Evolutionary conservation across 2,329 filamentous ascomycete genomes (phyloP).

Genomic region (Apiospora kogelbergensis): DNA sequence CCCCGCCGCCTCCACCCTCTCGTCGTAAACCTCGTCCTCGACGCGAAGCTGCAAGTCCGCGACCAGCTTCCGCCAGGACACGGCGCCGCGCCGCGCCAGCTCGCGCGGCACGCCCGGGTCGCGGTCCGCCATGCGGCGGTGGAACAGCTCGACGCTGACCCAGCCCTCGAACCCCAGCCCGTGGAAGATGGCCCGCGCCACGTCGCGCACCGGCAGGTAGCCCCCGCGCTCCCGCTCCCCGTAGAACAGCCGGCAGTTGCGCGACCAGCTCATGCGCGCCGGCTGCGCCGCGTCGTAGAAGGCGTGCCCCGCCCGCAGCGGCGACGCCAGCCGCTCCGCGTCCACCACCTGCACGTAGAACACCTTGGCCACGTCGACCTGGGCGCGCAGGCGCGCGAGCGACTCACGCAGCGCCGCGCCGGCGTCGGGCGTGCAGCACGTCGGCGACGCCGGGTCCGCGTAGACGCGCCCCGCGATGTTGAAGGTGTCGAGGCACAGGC

Average conservation of each 20-base stretch:
- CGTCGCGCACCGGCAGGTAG: conserved; percentile 65
- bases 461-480: conserved; percentile 73
- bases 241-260: conserved; percentile 72
- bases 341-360: conserved; percentile 80
- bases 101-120: conserved; percentile 52
- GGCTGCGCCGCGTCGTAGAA: conserved; percentile 60
- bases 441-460: conserved; percentile 60
- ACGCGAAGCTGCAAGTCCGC: conserved; percentile 26
- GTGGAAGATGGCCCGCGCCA: conserved; percentile 61
- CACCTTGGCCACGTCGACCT: conserved; percentile 62
- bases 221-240: conserved; percentile 64
- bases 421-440: conserved; percentile 44
- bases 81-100: conserved; percentile 30
- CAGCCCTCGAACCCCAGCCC: conserved; percentile 67
- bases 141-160: conserved; percentile 72
- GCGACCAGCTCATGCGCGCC: conserved; percentile 73
- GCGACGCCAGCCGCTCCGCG: conserved; percentile 60
- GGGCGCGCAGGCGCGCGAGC: conserved; percentile 51
- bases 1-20: neutral
- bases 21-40: neutral
- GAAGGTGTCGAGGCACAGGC: conserved; percentile 76
- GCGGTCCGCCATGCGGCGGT: conserved; percentile 54
- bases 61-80: conserved; percentile 30
- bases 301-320: conserved; percentile 56
- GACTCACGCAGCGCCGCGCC: conserved; percentile 55